phyloP scores from a whole-genome alignment of 768 basidiomycete genomes.

The Leccinum disarticulatum region DNA sequence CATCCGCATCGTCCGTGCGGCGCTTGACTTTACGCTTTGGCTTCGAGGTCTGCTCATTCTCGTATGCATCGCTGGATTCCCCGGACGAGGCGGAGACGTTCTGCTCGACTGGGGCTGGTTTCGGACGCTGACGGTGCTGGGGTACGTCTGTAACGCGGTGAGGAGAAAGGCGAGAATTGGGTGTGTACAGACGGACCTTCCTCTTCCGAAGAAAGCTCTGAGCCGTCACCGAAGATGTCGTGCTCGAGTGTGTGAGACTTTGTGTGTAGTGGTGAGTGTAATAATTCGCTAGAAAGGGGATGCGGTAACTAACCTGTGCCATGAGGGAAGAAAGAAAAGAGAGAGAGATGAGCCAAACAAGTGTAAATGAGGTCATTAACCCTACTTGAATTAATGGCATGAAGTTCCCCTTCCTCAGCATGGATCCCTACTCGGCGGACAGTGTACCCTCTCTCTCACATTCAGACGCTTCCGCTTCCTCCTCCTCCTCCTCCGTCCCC shows the following conservation, averaged over 20 bases:
- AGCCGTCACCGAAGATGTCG: conserved; percentile 82
- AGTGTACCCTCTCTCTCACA: conserved; percentile 29
- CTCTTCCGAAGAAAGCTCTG: conserved; percentile 78
- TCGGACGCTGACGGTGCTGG: conserved; percentile 40
- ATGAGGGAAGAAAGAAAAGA: conserved; percentile 5
- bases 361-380: conserved; percentile 3
- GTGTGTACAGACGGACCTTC: conserved; percentile 38
- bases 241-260: conserved; percentile 45
- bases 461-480: conserved; percentile 27
- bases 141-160: conserved; percentile 38
- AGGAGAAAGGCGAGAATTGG: background rate
- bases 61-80: conserved; percentile 57
- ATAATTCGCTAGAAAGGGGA: background rate
- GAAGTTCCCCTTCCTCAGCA: conserved; percentile 15
- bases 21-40: conserved; percentile 27
- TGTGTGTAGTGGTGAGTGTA: background rate
- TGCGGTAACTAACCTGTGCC: conserved; percentile 10
- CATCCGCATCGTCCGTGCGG: conserved; percentile 46
- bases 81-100: conserved; percentile 37
- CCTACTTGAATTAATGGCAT: no score
- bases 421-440: conserved; percentile 25
- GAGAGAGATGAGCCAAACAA: conserved; percentile 10
- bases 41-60: conserved; percentile 32
- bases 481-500: conserved; percentile 12
- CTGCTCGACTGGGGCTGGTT: conserved; percentile 32